Evolutionary conservation across 1,284 basidiomycete species (phyloP), one percentile per base, ranked within the genome.

Genomic region (Trametes polyzona): DNA sequence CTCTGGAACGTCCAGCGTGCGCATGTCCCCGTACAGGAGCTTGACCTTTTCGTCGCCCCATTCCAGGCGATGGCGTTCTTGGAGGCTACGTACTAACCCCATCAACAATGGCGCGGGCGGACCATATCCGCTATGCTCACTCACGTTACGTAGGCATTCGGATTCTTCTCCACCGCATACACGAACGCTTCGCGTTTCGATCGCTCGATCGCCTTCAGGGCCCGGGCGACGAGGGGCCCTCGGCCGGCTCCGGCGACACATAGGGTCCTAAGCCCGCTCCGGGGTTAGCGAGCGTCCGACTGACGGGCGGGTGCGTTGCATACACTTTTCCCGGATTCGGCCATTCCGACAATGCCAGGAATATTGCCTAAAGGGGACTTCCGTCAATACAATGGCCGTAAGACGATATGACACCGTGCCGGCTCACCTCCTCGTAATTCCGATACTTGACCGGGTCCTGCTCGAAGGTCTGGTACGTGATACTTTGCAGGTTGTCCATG

Each of bases 391-490:
- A 23, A n/a, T 9, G 16, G 10, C 36, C n/a, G 33, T n/a, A 33
- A 35, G 19, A n/a, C 8, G 16, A 6, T 3, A 6, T 16, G 41
- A 16, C 16, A 23, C 2, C 2, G 14, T 35, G 19, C 26, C 4
- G 24, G 10, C 74, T 42, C 54, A 87, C 93, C 80, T 98, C 93
- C 76, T 99, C 97, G 72, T 99, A 99, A 65, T 94, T 88, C 48
- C 83, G 75, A 70, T 99, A 99, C 74, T 99, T 99, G 63, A 98
- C 88, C 0, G 97, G 95, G 76, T 99, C 97, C 68, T 93, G 87
- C 71, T 99, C 97, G 67, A 99, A 99, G 7, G 94, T 95, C 69
- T 98, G 93, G 73, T 99, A 99, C 7, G 96, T 98, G 55, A 89
- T 83, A 65, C 93, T 95, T 68, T 94, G 93, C 56, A 99, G 77